Conservation (phyloP, 2,329 filamentous ascomycete genomes). For the Claviceps citrina region DNA sequence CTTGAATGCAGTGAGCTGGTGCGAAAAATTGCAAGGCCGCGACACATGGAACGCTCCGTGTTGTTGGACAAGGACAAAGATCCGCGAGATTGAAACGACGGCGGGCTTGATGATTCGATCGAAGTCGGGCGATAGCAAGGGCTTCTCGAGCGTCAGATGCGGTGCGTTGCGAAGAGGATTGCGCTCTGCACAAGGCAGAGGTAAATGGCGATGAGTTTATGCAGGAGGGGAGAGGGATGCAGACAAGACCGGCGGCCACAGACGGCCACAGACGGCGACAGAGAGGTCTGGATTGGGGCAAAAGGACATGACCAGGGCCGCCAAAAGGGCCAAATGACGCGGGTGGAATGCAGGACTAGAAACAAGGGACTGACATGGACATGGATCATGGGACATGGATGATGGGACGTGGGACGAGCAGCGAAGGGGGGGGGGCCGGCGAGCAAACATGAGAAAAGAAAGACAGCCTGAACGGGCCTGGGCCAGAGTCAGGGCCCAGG, state of each 20-base stretch:
- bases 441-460: background rate
- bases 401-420: background rate
- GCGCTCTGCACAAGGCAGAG: slow-evolving; percentile 3
- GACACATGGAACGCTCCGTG: background rate
- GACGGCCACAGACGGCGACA: too few species aligned
- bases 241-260: background rate
- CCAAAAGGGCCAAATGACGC: slow-evolving; percentile 5
- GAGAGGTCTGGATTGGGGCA: slow-evolving; percentile 2
- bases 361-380: slow-evolving; percentile 1
- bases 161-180: background rate
- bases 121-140: background rate
- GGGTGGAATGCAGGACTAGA: slow-evolving; percentile 2
- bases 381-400: background rate
- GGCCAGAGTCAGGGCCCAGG: too few species aligned
- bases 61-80: background rate
- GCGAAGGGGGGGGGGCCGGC: background rate
- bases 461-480: background rate
- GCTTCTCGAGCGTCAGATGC: background rate
- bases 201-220: slow-evolving; percentile 2
- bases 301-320: slow-evolving; percentile 2
- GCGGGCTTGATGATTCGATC: background rate
- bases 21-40: background rate
- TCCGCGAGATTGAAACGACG: background rate
- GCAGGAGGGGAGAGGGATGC: slow-evolving; percentile 1
- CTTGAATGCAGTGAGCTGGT: background rate